Percentiles rank a stretch among this genome's conserved stretches.
These are phyloP conservation scores for Diaporthe citriasiana DNA, from an alignment of 2,329 filamentous ascomycete genomes.

Conservation along the genomic window DNA sequence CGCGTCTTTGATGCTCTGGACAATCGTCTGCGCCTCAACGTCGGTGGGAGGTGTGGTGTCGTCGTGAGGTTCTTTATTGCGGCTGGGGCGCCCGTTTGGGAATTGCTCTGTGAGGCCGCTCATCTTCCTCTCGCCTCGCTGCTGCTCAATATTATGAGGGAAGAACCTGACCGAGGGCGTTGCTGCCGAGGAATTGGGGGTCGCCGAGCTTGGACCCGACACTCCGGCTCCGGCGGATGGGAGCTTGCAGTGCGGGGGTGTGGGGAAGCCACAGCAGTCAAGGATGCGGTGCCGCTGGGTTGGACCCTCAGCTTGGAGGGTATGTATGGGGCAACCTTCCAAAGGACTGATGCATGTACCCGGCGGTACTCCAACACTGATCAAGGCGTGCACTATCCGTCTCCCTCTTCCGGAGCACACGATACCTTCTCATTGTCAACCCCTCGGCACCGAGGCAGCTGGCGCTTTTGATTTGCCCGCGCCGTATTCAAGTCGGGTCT, in stretches of 20 bases:
- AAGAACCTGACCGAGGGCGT: constrained; percentile 1
- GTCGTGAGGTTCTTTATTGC: constrained; percentile 27
- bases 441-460: neutral
- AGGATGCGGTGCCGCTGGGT: constrained; percentile 9
- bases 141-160: neutral
- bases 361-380: neutral
- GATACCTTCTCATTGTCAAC: neutral
- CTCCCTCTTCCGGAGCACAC: neutral
- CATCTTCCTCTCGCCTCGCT: constrained; percentile 34
- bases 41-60: constrained; percentile 30
- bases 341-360: neutral
- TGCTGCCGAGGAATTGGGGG: constrained; percentile 28
- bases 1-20: constrained; percentile 45
- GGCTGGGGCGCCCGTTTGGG: constrained; percentile 32
- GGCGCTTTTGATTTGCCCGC: neutral
- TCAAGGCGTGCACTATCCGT: neutral
- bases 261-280: neutral
- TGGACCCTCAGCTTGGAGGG: neutral
- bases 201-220: constrained; percentile 25
- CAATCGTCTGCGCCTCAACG: constrained; percentile 44
- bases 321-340: neutral
- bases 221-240: constrained; percentile 19
- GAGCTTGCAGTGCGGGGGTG: constrained; percentile 12
- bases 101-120: constrained; percentile 14
- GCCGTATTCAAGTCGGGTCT: neutral